Evolutionary conservation across 805 yeast genomes (phyloP).

Genomic region (Myxozyma neotropica): DNA sequence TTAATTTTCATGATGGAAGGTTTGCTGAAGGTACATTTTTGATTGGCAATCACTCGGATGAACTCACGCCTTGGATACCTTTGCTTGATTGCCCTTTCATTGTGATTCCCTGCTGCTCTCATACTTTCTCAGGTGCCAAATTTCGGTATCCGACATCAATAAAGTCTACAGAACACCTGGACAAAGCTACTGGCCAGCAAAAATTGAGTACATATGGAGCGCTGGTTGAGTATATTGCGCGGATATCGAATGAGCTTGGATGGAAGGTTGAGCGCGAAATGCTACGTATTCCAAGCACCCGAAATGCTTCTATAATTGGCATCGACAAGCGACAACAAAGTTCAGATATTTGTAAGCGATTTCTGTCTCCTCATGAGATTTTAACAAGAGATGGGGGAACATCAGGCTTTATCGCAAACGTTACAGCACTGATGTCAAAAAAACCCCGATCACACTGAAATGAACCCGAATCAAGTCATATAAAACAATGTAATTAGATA

Average conservation of each 20-base stretch:
- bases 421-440: conserved; percentile 68
- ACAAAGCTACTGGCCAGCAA: conserved; percentile 1
- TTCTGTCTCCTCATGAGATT: conserved; percentile 55
- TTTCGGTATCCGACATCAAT: conserved; percentile 55
- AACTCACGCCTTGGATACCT: conserved; percentile 94
- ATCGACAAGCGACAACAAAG: conserved; percentile 46
- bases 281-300: conserved; percentile 89
- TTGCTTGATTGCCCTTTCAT: conserved; percentile 76
- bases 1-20: conserved; percentile 22
- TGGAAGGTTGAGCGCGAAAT: conserved; percentile 86
- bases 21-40: conserved; percentile 74
- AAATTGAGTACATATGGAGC: conserved; percentile 68
- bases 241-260: conserved; percentile 66
- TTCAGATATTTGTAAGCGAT: neutral
- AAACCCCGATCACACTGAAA: conserved; percentile 69
- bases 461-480: neutral
- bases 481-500: too few species aligned
- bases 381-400: conserved; percentile 83
- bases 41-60: conserved; percentile 95
- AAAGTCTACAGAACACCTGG: neutral
- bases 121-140: conserved; percentile 75
- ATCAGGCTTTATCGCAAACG: conserved; percentile 83
- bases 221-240: conserved; percentile 80
- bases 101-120: conserved; percentile 96
- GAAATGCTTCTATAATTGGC: conserved; percentile 89